Evolutionary conservation across 2,329 filamentous ascomycete genomes (phyloP).

Genomic region (Zymoseptoria passerinii): DNA sequence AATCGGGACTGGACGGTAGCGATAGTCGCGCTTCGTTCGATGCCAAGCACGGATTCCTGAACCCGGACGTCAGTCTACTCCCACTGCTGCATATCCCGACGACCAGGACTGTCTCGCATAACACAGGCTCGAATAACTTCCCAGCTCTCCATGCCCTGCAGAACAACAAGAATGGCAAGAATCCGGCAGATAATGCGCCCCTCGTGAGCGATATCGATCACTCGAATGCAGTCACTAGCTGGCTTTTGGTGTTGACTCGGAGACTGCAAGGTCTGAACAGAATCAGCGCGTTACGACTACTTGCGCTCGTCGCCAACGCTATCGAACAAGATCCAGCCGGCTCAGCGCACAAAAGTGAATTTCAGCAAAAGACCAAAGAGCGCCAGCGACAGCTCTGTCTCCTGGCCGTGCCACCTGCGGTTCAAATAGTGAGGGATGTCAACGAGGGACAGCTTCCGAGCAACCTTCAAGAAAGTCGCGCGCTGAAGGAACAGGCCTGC

Average conservation of each 20-base stretch:
- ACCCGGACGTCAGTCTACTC: constrained; percentile 17
- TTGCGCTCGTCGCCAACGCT: constrained; percentile 30
- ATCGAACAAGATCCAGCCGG: constrained; percentile 29
- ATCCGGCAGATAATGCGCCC: constrained; percentile 6
- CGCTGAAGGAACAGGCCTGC: constrained; percentile 62
- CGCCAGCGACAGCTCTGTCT: constrained; percentile 37
- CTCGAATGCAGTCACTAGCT: constrained; percentile 40
- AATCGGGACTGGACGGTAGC: constrained; percentile 11
- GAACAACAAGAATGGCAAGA: constrained; percentile 8
- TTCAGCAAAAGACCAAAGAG: constrained; percentile 28
- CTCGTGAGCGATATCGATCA: constrained; percentile 32
- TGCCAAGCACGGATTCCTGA: constrained; percentile 20
- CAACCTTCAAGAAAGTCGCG: constrained; percentile 32
- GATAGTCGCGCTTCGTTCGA: constrained; percentile 21
- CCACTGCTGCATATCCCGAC: constrained; percentile 36
- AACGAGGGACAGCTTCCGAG: constrained; percentile 12
- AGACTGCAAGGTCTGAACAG: constrained; percentile 34
- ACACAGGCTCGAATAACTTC: constrained; percentile 35
- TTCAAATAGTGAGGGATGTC: constrained; percentile 39
- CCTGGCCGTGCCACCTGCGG: constrained; percentile 40
- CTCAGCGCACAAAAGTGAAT: constrained; percentile 26
- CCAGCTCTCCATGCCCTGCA: constrained; percentile 35
- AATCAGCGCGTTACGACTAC: constrained; percentile 35
- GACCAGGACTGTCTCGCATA: constrained; percentile 26
- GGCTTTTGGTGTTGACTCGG: constrained; percentile 40